Percentiles rank a stretch among this genome's conserved stretches.
These are phyloP conservation scores for Tetrapisispora namnaoensis DNA, from an alignment of 805 yeast species.

Conservation along the genomic window DNA sequence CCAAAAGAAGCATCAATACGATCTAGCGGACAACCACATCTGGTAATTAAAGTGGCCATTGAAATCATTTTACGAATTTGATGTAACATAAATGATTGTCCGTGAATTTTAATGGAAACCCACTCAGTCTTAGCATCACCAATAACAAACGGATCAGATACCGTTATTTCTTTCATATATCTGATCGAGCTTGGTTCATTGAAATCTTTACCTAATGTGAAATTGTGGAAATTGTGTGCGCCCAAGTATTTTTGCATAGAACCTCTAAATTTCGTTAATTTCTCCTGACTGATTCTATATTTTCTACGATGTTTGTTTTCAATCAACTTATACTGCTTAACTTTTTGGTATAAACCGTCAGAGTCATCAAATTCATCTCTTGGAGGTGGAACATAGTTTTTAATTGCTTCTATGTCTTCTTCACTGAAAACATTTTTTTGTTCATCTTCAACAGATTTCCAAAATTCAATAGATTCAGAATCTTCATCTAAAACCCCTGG, in stretches of 20 bases:
- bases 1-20: conserved; percentile 74
- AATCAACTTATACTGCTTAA: conserved; percentile 45
- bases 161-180: conserved; percentile 68
- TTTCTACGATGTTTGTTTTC: conserved; percentile 61
- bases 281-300: conserved; percentile 54
- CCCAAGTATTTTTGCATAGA: conserved; percentile 72
- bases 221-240: conserved; percentile 86
- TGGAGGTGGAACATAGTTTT: conserved; percentile 29
- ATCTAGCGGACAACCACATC: conserved; percentile 75
- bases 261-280: conserved; percentile 52
- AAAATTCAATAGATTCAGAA: conserved; percentile 63
- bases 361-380: conserved; percentile 33
- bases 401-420: conserved; percentile 22
- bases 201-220: conserved; percentile 70
- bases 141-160: conserved; percentile 82
- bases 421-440: conserved; percentile 25
- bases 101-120: conserved; percentile 92
- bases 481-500: conserved; percentile 57
- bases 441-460: conserved; percentile 45
- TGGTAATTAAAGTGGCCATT: conserved; percentile 76
- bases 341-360: conserved; percentile 30
- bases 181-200: conserved; percentile 81
- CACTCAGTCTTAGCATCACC: conserved; percentile 90
- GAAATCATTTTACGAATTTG: conserved; percentile 98
- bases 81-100: conserved; percentile 96